Evolutionary conservation across 805 yeast species (phyloP).

Genomic region (Candida tallmaniae): DNA sequence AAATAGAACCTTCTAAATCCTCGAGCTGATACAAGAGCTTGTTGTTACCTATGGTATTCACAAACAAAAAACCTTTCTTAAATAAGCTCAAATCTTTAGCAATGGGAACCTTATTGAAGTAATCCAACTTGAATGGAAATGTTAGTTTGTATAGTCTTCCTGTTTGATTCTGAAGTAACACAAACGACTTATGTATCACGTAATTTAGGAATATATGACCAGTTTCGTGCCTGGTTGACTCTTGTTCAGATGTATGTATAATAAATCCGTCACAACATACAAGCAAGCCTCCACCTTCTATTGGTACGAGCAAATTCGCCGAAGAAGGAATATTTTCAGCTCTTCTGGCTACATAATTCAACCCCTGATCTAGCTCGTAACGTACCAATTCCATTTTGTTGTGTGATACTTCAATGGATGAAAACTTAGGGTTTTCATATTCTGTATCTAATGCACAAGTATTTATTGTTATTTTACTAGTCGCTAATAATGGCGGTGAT

Average conservation of each 20-base stretch:
- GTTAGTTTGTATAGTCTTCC: slow-evolving; percentile 72
- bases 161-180: slow-evolving; percentile 58
- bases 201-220: slow-evolving; percentile 41
- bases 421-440: slow-evolving; percentile 81
- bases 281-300: slow-evolving; percentile 65
- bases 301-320: slow-evolving; percentile 52
- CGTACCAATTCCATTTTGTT: slow-evolving; percentile 41
- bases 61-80: slow-evolving; percentile 72
- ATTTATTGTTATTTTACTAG: slow-evolving; percentile 49
- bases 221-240: slow-evolving; percentile 1
- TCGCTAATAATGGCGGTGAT: slow-evolving; percentile 73
- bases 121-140: slow-evolving; percentile 53
- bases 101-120: slow-evolving; percentile 73
- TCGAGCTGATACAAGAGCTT: slow-evolving; percentile 76
- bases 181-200: slow-evolving; percentile 65
- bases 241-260: slow-evolving; percentile 38
- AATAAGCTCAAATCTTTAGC: slow-evolving; percentile 55
- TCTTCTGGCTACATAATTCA: slow-evolving; percentile 65
- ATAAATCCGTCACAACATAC: slow-evolving; percentile 56
- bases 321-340: slow-evolving; percentile 17
- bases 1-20: slow-evolving; percentile 52
- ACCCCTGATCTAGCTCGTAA: slow-evolving; percentile 82
- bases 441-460: slow-evolving; percentile 67
- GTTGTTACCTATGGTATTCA: slow-evolving; percentile 58
- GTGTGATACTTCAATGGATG: slow-evolving; percentile 62